A percentile compares a stretch with the other conserved stretches of the same genome.
These are phyloP conservation scores for Diophrys sp. DNA, from an alignment of 73 alveolate genomes.

Conservation along the genomic window DNA sequence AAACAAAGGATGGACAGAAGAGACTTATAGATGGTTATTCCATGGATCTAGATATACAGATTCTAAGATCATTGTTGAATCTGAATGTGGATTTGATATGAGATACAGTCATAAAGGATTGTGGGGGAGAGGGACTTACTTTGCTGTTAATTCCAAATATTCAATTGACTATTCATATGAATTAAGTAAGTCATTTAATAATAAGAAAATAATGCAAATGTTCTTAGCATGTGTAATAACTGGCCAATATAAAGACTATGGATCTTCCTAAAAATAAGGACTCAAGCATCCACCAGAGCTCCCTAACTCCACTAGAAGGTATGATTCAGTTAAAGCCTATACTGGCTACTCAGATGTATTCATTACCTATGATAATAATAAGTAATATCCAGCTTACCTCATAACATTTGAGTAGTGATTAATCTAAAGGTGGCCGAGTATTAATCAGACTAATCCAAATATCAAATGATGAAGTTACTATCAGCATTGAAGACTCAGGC, in stretches of 20 bases:
- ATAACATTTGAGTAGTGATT: too few species aligned
- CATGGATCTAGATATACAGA: slow-evolving; percentile 17
- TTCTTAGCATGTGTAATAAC: slow-evolving; percentile 21
- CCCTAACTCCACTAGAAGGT: background rate
- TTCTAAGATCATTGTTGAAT: background rate
- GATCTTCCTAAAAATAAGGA: background rate
- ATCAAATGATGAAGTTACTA: too few species aligned
- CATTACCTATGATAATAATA: slow-evolving; percentile 34
- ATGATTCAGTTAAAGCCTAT: slow-evolving; percentile 28
- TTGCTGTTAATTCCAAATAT: slow-evolving; percentile 23
- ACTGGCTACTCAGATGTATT: slow-evolving; percentile 13
- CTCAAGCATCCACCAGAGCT: slow-evolving; percentile 24
- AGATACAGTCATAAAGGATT: slow-evolving; percentile 18
- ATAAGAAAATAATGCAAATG: slow-evolving; percentile 10
- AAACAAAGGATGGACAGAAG: slow-evolving; percentile 1
- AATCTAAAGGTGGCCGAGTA: too few species aligned
- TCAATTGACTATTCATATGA: slow-evolving; percentile 9
- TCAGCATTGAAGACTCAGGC: too few species aligned
- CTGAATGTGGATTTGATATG: slow-evolving; percentile 27
- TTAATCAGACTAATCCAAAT: too few species aligned
- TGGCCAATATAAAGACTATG: slow-evolving; percentile 1
- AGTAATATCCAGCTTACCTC: slow-evolving; percentile 39
- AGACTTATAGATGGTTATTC: background rate
- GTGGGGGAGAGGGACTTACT: slow-evolving; percentile 56
- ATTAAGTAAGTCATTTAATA: background rate